Percentiles rank a stretch among this genome's conserved stretches.
phyloP scores from a whole-genome alignment of 2,329 filamentous ascomycete genomes.

The Scedosporium apiospermum region DNA sequence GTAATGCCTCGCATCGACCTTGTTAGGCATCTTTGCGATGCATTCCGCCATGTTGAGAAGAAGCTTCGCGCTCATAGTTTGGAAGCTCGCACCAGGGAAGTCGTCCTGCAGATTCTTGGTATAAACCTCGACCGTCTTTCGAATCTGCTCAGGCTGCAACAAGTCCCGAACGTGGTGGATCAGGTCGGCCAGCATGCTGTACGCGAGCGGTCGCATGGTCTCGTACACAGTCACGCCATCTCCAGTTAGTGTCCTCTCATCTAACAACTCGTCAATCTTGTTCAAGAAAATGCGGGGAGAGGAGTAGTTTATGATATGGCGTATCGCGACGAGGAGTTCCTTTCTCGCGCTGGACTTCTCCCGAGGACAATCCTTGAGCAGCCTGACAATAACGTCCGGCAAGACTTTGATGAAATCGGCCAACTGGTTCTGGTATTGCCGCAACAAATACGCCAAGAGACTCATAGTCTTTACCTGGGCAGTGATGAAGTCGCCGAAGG shows the following conservation, averaged over 20 bases:
- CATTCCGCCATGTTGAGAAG: constrained; percentile 97
- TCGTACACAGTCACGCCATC: constrained; percentile 96
- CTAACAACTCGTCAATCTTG: constrained; percentile 90
- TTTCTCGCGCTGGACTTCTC: constrained; percentile 93
- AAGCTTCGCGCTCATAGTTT: constrained; percentile 98
- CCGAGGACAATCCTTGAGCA: constrained; percentile 86
- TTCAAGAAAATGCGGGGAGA: constrained; percentile 89
- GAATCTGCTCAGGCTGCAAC: constrained; percentile 82
- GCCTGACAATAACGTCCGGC: constrained; percentile 79
- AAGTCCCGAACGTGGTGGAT: constrained; percentile 94
- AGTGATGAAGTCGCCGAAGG: constrained; percentile 95
- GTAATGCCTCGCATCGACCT: constrained; percentile 89
- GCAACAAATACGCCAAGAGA: constrained; percentile 84
- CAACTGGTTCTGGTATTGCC: constrained; percentile 79
- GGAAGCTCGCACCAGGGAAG: constrained; percentile 95
- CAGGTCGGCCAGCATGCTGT: constrained; percentile 95
- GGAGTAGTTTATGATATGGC: constrained; percentile 99
- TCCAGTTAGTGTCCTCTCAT: constrained; percentile 88
- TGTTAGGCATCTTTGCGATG: constrained; percentile 88
- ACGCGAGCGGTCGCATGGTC: constrained; percentile 88
- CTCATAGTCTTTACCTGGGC: constrained; percentile 99
- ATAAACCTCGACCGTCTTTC: constrained; percentile 93
- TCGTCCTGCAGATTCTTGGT: constrained; percentile 92
- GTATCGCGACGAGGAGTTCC: constrained; percentile 88
- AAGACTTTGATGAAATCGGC: constrained; percentile 79